Evolutionary conservation across 2,329 filamentous ascomycete genomes (phyloP), one percentile per base, ranked within the genome.

Genomic region (Verticillium albo-atrum): DNA sequence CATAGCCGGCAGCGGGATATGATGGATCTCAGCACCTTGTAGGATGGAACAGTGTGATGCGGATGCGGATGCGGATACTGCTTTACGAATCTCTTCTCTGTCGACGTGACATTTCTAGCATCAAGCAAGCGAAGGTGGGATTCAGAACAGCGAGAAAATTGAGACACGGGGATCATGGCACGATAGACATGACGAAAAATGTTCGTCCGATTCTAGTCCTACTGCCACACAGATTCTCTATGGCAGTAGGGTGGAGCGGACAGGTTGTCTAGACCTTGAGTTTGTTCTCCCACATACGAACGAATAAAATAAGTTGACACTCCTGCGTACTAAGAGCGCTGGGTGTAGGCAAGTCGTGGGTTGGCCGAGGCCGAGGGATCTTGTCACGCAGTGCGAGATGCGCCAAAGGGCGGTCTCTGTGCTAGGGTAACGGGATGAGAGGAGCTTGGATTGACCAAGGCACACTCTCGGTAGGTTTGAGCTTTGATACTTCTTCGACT

Each of bases 161-260:
- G 30, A 32, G 30, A 15, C 34, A 37, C 17, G 17, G 17, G 14
- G 17, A 1, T 37, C 34, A n/a, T 4, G 51, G 12, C 25, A n/a
- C 25, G 25, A 20, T 14, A 14, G 28, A 23, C 25, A n/a, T 14
- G 25, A 20, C 25, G 26, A 53, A 23, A n/a, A 2, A 79, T 85
- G 81, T 87, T 69, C 81, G 82, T 82, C 83, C 81, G 78, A 77
- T 79, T 80, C 80, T 86, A 87, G 84, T 87, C 84, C 84, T 78
- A 79, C 77, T 79, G 75, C 74, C 82, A 81, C 81, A 85, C 78
- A 74, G 57, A 66, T 60, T 65, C 61, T 82, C 79, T 76, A 80
- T 82, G 78, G 75, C 77, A 81, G 75, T 83, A 84, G 84, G 84
- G 84, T 86, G 84, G 84, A 87, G 79, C 76, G 80, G 83, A 84